Evolutionary conservation across 345 rosid genomes (phyloP).

Genomic region (Aquilaria malaccensis): DNA sequence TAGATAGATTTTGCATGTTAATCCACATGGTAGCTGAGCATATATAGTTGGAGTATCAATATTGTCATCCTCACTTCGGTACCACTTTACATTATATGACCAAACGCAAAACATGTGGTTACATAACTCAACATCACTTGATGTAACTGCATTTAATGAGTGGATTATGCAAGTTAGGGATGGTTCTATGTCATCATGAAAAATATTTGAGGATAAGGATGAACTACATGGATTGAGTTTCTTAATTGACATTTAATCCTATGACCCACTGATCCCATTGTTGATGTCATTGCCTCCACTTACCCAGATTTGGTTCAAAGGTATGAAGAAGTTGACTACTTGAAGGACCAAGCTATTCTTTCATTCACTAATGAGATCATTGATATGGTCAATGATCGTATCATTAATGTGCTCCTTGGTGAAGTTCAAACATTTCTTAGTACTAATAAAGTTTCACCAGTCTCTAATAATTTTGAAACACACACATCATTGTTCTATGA

Average conservation of each 20-base stretch:
- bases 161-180: not conserved
- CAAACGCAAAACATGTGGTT: not conserved
- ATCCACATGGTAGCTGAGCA: too few relatives aligned
- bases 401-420: not conserved
- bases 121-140: not conserved
- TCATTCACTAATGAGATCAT: not conserved
- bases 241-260: not conserved
- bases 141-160: too few relatives aligned
- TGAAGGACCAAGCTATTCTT: too few relatives aligned
- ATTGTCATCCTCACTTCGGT: not conserved
- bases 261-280: not conserved
- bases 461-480: not conserved
- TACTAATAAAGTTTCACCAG: too few relatives aligned
- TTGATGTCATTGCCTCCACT: not conserved
- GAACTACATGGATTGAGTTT: not conserved
- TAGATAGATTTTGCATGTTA: too few relatives aligned
- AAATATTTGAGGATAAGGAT: not conserved
- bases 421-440: not conserved
- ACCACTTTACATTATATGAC: not conserved
- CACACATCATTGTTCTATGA: too few relatives aligned
- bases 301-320: not conserved
- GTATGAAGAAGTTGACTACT: too few relatives aligned
- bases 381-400: not conserved
- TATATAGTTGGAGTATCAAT: too few relatives aligned
- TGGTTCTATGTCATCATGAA: not conserved